Base-by-base conservation (phyloP, 2,329 filamentous ascomycete species). In the Verticillium nubilum region DNA sequence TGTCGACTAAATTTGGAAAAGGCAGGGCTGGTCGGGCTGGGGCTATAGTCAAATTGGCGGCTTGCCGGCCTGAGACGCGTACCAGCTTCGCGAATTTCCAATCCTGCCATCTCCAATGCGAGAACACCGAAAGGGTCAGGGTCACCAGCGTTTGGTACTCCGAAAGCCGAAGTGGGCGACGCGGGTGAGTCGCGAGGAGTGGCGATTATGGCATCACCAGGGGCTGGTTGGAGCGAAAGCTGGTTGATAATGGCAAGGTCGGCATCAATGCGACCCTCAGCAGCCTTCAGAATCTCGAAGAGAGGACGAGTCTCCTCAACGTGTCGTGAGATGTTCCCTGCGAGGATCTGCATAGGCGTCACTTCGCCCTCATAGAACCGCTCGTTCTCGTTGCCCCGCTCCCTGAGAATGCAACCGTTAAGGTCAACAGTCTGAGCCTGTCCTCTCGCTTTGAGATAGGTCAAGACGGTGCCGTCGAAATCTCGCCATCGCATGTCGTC, bases 71-170 rank as follows among this genome's bases (percentile, higher is more conserved):
- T 81, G 58, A 85, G 80, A 56, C 86, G 85, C 2, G 88, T 89
- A 33, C 92, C 92, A n/a, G 93, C 93, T 76, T 97, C 93, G 57
- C 90, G 85, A 65, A 98, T 95, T 67, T 94, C 91, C 59, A 97
- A 78, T 2, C 94, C 94, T 62, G 92, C 90, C 78, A 92, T 88
- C 70, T 97, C 92, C n/a, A 98, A 77, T 7, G 94, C 93, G 64
- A 93, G 83, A 27, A 97, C 90, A 26, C 94, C 94, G 69, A 91
- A 98, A 0, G 94, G 94, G 71, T 98, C 94, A 0, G 93, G 92
- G 67, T 98, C 94, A 58, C 92, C 86, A 3, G 79, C 75, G 63
- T 88, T 86, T 1, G 92, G 92, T 17, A 97, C 79, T 2, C 93
- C 93, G 74, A 97, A 97, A 2, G 77, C 76, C 29, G 80, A 74